phyloP scores from a whole-genome alignment of 345 rosid genomes.

The Brassica nigra region DNA sequence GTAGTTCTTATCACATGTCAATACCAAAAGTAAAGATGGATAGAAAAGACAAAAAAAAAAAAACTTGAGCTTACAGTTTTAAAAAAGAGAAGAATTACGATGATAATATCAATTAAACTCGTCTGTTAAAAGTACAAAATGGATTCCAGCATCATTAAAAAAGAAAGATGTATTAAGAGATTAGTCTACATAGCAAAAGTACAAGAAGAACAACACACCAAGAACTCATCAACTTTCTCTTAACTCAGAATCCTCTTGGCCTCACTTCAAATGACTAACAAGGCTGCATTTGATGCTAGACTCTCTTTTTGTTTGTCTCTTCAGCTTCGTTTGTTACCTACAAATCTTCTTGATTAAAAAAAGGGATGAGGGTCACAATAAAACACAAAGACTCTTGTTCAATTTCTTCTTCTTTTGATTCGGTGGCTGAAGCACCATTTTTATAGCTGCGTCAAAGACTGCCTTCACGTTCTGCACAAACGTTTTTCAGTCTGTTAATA shows the following conservation, averaged over 20 bases:
- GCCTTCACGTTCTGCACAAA: slow-evolving; percentile 77
- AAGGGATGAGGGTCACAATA: slow-evolving; percentile 38
- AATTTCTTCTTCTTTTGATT: slow-evolving; percentile 85
- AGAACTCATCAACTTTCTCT: background rate
- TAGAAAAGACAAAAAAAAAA: no score
- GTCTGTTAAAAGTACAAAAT: slow-evolving; percentile 33
- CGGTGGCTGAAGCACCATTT: slow-evolving; percentile 89
- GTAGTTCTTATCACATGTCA: no score
- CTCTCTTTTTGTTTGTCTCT: background rate
- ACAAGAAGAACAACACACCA: background rate
- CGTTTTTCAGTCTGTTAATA: background rate
- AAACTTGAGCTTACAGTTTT: background rate
- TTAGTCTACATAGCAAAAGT: background rate
- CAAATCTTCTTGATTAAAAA: background rate
- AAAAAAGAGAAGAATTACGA: background rate
- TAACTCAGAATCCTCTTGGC: slow-evolving; percentile 3
- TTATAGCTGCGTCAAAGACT: slow-evolving; percentile 84
- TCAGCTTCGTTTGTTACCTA: slow-evolving; percentile 35
- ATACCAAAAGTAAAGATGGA: no score
- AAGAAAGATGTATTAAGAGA: slow-evolving; percentile 12
- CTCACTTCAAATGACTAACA: slow-evolving; percentile 5
- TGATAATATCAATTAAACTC: slow-evolving; percentile 18
- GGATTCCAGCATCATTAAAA: slow-evolving; percentile 1
- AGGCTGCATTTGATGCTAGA: slow-evolving; percentile 18
- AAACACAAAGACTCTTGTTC: slow-evolving; percentile 36